phyloP scores from a whole-genome alignment of 2,329 filamentous ascomycete genomes.

The Apiospora rasikravindrae region DNA sequence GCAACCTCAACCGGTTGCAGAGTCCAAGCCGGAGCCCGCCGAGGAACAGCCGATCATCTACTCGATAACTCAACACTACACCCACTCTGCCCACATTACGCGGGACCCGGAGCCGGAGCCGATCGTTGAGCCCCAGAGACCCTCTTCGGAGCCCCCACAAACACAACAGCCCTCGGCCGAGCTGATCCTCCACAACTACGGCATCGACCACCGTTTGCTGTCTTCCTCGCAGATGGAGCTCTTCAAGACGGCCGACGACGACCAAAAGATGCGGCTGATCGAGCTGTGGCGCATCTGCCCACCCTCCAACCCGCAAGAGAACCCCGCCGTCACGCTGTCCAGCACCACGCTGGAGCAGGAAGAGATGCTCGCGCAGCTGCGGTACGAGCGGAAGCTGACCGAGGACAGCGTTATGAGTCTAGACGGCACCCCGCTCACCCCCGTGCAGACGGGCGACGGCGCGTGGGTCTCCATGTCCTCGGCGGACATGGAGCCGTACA shows the following conservation, averaged over 20 bases:
- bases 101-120: conserved; percentile 41
- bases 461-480: conserved; percentile 53
- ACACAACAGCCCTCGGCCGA: conserved; percentile 58
- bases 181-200: conserved; percentile 66
- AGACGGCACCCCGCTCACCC: conserved; percentile 56
- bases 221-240: conserved; percentile 78
- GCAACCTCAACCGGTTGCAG: conserved; percentile 34
- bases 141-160: conserved; percentile 56
- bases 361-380: conserved; percentile 61
- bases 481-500: conserved; percentile 77
- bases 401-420: conserved; percentile 55
- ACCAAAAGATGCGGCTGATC: conserved; percentile 76
- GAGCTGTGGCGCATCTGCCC: conserved; percentile 87
- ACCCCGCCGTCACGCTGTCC: conserved; percentile 58
- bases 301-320: conserved; percentile 62
- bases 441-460: conserved; percentile 57
- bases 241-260: conserved; percentile 74
- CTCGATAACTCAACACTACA: conserved; percentile 81
- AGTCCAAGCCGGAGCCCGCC: conserved; percentile 35
- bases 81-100: conserved; percentile 74
- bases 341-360: conserved; percentile 62
- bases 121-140: conserved; percentile 45
- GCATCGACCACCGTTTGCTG: conserved; percentile 72
- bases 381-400: conserved; percentile 60
- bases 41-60: conserved; percentile 64